phyloP scores from a whole-genome alignment of 2,329 filamentous ascomycete genomes.

The Tolypocladium tundrense region DNA sequence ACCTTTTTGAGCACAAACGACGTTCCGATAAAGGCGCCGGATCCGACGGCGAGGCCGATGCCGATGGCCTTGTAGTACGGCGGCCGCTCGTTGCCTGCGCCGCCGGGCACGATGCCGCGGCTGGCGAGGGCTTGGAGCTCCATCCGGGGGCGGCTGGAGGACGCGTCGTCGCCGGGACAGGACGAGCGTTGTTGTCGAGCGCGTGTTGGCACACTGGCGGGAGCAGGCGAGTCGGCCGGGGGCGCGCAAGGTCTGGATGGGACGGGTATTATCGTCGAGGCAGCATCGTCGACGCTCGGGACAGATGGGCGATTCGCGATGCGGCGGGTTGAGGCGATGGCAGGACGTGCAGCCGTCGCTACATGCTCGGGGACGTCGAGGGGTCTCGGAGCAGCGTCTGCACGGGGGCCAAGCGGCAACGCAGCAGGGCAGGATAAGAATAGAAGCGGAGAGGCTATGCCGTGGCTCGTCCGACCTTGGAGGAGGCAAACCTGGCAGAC shows the following conservation, averaged over 20 bases:
- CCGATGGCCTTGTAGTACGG: constrained; percentile 73
- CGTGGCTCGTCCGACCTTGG: too few relatives aligned
- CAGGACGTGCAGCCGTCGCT: not conserved
- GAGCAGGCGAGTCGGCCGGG: not conserved
- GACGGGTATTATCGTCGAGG: not conserved
- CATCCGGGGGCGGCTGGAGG: not conserved
- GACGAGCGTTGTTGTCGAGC: not conserved
- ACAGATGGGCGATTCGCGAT: not conserved
- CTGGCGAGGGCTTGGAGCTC: not conserved
- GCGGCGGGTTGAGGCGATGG: not conserved
- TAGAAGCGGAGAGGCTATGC: not conserved
- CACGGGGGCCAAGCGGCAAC: not conserved
- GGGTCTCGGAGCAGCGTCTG: not conserved
- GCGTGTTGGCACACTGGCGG: not conserved
- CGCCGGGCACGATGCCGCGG: not conserved
- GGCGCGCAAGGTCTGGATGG: not conserved
- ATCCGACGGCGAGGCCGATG: constrained; percentile 74
- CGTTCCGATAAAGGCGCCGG: constrained; percentile 83
- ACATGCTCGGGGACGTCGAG: not conserved
- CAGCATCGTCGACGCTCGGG: not conserved
- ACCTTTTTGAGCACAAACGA: constrained; percentile 96
- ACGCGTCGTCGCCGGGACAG: not conserved
- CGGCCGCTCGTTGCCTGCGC: constrained; percentile 24
- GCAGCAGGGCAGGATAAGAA: not conserved
- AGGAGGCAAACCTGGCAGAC: too few relatives aligned